Evolutionary conservation across 768 basidiomycete species (phyloP).

Genomic region (Cyclocybe cylindracea): DNA sequence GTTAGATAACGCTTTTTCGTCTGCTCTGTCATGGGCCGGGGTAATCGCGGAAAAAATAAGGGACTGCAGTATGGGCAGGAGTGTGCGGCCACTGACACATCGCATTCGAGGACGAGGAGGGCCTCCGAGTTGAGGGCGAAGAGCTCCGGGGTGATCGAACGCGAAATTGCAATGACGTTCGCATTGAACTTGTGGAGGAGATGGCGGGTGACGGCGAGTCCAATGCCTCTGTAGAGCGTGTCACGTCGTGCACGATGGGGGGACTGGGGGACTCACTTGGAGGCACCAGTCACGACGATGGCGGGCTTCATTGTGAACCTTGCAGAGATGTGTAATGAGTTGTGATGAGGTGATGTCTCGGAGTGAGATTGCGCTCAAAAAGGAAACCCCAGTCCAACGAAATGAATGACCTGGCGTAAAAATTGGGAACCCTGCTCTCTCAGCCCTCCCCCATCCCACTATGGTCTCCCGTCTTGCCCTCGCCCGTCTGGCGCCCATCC

Average conservation of each 20-base stretch:
- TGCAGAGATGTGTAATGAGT: no score
- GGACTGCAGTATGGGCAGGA: neutral
- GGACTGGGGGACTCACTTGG: conserved; percentile 41
- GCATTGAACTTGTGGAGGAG: conserved; percentile 65
- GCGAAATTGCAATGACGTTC: conserved; percentile 76
- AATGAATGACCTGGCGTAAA: conserved; percentile 24
- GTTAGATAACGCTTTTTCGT: conserved; percentile 52
- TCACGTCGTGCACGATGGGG: conserved; percentile 2
- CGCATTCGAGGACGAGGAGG: conserved; percentile 64
- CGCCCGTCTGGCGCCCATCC: conserved; percentile 61
- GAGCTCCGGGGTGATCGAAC: conserved; percentile 69
- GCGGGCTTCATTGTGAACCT: conserved; percentile 44
- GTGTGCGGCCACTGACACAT: conserved; percentile 59
- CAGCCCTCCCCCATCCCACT: conserved; percentile 30
- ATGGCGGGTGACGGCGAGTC: conserved; percentile 72
- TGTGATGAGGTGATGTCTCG: no score
- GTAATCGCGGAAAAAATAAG: conserved; percentile 9
- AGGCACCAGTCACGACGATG: conserved; percentile 84
- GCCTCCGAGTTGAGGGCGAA: conserved; percentile 43
- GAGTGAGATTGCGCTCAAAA: conserved; percentile 10
- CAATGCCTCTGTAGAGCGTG: conserved; percentile 55
- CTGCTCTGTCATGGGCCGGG: conserved; percentile 44
- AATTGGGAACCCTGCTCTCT: conserved; percentile 19
- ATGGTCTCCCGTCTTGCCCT: conserved; percentile 70
- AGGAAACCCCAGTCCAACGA: conserved; percentile 27